phyloP scores from a whole-genome alignment of 306 rosid genomes.

The Prunus mongolica region DNA sequence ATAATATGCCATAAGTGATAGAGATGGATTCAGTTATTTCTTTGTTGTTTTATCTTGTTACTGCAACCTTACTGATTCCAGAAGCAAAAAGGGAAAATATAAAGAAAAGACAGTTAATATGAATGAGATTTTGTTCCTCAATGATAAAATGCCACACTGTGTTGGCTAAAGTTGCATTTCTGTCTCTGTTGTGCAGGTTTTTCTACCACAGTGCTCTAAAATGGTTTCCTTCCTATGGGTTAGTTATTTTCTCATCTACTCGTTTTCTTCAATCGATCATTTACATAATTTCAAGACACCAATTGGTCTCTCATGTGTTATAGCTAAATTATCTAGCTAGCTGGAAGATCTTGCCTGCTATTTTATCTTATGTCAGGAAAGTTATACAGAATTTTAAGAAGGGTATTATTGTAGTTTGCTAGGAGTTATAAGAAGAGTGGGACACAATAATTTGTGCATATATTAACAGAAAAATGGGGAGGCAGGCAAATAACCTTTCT shows the following conservation, averaged over 20 bases:
- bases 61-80: neutral
- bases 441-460: neutral
- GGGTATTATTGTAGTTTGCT: neutral
- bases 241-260: constrained; percentile 28
- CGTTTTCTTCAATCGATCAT: constrained; percentile 8
- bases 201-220: constrained; percentile 89
- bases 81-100: too few relatives aligned
- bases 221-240: constrained; percentile 91
- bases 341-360: neutral
- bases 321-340: neutral
- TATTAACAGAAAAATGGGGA: too few relatives aligned
- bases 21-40: neutral
- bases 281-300: neutral
- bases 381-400: neutral
- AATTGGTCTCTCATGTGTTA: neutral
- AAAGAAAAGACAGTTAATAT: neutral
- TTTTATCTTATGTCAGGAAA: neutral
- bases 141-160: neutral
- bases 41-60: neutral
- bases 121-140: neutral
- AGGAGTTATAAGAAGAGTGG: neutral
- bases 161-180: neutral
- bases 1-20: neutral
- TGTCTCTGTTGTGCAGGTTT: constrained; percentile 51
- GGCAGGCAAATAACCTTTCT: neutral